These are phyloP conservation scores for Cytospora chrysosperma DNA, from an alignment of 2,329 filamentous ascomycete genomes.

Conservation along the genomic window DNA sequence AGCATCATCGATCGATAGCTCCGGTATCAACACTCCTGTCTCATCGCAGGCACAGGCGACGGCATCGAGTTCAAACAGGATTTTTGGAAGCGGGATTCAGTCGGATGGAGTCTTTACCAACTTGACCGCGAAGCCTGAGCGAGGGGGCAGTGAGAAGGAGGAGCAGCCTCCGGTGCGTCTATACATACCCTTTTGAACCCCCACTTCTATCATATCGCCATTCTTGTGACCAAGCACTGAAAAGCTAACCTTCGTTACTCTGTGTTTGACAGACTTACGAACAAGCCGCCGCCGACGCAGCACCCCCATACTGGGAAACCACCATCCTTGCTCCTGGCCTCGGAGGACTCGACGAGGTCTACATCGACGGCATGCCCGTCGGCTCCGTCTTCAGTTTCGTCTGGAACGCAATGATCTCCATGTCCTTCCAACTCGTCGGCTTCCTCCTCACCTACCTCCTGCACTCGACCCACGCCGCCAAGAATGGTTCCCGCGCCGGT, in stretches of 20 bases:
- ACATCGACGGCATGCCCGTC: slow-evolving; percentile 92
- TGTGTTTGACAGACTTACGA: slow-evolving; percentile 74
- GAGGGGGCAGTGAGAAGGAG: slow-evolving; percentile 74
- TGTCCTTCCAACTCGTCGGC: slow-evolving; percentile 94
- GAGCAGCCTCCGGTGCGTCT: slow-evolving; percentile 85
- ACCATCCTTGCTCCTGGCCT: slow-evolving; percentile 93
- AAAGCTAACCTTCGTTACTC: slow-evolving; percentile 35
- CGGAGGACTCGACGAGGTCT: slow-evolving; percentile 89
- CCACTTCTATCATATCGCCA: neutral
- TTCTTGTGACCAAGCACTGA: neutral
- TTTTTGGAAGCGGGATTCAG: slow-evolving; percentile 72
- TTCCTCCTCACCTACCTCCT: slow-evolving; percentile 97
- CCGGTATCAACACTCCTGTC: slow-evolving; percentile 25
- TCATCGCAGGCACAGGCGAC: slow-evolving; percentile 25
- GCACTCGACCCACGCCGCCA: slow-evolving; percentile 96
- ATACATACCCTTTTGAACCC: neutral
- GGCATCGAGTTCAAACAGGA: slow-evolving; percentile 28
- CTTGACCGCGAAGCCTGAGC: slow-evolving; percentile 83
- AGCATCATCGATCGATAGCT: neutral
- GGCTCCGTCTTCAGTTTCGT: slow-evolving; percentile 83
- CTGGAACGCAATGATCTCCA: slow-evolving; percentile 95
- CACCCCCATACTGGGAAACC: slow-evolving; percentile 98
- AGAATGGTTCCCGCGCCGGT: slow-evolving; percentile 92
- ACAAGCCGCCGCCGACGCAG: slow-evolving; percentile 93
- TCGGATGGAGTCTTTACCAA: slow-evolving; percentile 98